These are phyloP conservation scores for Aureobasidium sp. DNA, from an alignment of 2,329 filamentous ascomycete species.

Conservation along the genomic window DNA sequence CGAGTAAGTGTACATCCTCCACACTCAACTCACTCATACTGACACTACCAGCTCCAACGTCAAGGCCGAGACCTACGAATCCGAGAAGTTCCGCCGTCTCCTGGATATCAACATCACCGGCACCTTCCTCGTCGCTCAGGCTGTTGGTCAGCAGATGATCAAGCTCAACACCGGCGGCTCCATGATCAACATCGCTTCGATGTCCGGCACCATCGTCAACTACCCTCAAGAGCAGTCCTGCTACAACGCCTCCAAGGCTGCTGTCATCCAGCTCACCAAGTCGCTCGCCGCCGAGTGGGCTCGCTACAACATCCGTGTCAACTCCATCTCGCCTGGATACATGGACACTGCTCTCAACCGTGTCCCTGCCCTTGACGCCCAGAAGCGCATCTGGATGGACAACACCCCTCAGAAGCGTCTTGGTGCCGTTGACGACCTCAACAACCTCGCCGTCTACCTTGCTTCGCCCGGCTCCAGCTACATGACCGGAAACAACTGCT, in stretches of 20 bases:
- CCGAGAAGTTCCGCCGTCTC: constrained; percentile 66
- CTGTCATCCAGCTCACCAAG: constrained; percentile 70
- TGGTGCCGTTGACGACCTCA: constrained; percentile 67
- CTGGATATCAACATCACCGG: constrained; percentile 79
- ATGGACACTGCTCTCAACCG: constrained; percentile 81
- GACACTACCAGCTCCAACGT: constrained; percentile 58
- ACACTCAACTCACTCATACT: neutral
- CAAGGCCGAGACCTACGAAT: constrained; percentile 70
- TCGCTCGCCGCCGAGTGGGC: constrained; percentile 81
- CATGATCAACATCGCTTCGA: constrained; percentile 70
- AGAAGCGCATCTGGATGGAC: constrained; percentile 75
- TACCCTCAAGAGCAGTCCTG: constrained; percentile 67
- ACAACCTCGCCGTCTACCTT: constrained; percentile 69
- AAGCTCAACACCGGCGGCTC: constrained; percentile 61
- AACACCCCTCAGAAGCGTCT: constrained; percentile 68
- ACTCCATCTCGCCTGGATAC: constrained; percentile 78
- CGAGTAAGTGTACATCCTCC: constrained; percentile 44
- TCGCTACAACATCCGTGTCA: constrained; percentile 72
- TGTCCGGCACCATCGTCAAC: constrained; percentile 40
- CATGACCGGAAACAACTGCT: constrained; percentile 70
- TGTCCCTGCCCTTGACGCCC: constrained; percentile 67
- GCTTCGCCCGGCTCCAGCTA: constrained; percentile 65
- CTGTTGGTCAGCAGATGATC: constrained; percentile 55
- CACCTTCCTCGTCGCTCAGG: constrained; percentile 68
- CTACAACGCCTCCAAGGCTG: constrained; percentile 81